Evolutionary conservation across 306 rosid genomes (phyloP), one percentile per base, ranked within the genome.

Genomic region (Prunus armeniaca): DNA sequence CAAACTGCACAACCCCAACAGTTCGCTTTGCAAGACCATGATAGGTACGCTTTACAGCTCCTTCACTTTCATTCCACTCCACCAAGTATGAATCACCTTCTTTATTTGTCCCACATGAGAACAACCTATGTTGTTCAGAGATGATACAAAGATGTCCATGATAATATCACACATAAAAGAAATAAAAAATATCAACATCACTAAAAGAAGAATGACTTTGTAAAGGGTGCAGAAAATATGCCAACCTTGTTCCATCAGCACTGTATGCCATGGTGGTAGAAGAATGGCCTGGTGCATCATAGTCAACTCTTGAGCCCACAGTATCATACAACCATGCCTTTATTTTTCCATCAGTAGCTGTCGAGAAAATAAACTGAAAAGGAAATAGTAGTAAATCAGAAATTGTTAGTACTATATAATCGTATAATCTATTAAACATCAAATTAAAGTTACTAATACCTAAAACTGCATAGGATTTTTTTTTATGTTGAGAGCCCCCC

Each of bases 11-110:
- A 76, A 93, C 88, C 81, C 97, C 98, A 24, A 12, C 89, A 65
- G 98, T 81, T 75, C 97, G 89, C 88, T 93, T 96, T 78, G 91
- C 93, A 82, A 96, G 90, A 71, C 99, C 99, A 77, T 91, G 88
- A 76, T 86, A 96, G 25, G 93, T 76, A 41, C 96, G 93, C 86
- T 89, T 96, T 25, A 96, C 99, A 50, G 99, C 98, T 78, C 99
- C 99, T 86, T 96, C 99, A 81, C 98, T 96, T 87, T 96, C 99
- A 85, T 96, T 96, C 99, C 99, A 96, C 81, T 96, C 99, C 78
- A 96, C 99, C 71, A 96, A 82, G 89, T 71, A 88, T 24, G 99
- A 96, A 51, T 96, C 99, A 66, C 99, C 99, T 88, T 96, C 98
- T 87, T 93, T 96, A 76, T 89, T 96, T 68, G 99, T 87, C 79